These are phyloP conservation scores for Sugiyamaella castrensis DNA, from an alignment of 1,139 yeast genomes.

Conservation along the genomic window DNA sequence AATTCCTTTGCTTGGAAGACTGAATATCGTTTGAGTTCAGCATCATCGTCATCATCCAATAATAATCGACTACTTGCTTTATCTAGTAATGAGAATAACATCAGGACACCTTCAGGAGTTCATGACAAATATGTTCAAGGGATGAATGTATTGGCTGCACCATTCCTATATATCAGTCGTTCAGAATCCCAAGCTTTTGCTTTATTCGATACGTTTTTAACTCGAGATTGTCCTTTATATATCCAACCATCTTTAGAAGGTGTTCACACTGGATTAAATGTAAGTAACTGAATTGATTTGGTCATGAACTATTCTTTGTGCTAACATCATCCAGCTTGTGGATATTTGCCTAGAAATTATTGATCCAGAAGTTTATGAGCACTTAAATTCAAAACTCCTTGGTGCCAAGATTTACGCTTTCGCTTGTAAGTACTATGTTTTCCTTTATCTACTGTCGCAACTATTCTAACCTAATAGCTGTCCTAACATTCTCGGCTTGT, in stretches of 20 bases:
- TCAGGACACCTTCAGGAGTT: conserved; percentile 21
- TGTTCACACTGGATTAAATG: conserved; percentile 67
- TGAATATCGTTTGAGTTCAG: background rate
- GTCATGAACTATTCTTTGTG: background rate
- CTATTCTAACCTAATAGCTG: conserved; percentile 39
- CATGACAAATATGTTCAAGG: conserved; percentile 71
- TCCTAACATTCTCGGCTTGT: conserved; percentile 82
- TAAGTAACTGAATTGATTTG: conserved; percentile 1
- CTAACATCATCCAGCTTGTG: conserved; percentile 39
- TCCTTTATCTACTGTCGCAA: background rate
- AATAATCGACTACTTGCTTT: conserved; percentile 2
- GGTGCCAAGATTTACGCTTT: conserved; percentile 87
- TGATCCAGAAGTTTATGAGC: conserved; percentile 67
- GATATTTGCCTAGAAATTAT: conserved; percentile 68
- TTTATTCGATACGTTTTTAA: conserved; percentile 57
- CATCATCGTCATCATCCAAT: background rate
- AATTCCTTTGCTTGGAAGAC: conserved; percentile 65
- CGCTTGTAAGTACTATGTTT: conserved; percentile 45
- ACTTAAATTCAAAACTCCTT: conserved; percentile 58
- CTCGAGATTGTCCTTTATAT: conserved; percentile 70
- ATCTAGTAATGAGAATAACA: conserved; percentile 12
- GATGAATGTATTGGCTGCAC: conserved; percentile 83
- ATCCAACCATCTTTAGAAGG: conserved; percentile 77
- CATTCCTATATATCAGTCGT: conserved; percentile 70
- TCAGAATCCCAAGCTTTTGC: conserved; percentile 88